Base-by-base conservation (phyloP, 176 grass and related monocot genomes). In the Otatea glauca region DNA sequence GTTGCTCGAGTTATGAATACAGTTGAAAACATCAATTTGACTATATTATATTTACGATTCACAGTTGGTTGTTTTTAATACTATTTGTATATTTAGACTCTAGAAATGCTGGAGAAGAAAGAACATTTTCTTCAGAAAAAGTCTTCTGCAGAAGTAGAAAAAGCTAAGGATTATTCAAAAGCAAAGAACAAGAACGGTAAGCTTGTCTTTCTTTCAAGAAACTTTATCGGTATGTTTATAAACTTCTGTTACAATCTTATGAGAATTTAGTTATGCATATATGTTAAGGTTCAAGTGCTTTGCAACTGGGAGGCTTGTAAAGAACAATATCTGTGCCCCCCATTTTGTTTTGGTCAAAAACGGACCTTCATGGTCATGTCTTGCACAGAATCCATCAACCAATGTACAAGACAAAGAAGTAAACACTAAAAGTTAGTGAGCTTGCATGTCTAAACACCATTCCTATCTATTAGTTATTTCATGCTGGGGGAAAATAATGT, bases 31-130 rank as follows among this genome's bases (percentile, higher is more conserved):
- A 16, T 70, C 72, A 38, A 61, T 81, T 72, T 87, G 62, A 21
- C 3, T 87, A 79, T 56, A 49, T 24, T 74, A 86, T 23, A 47
- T 73, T 56, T 74, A 21, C 18, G 9, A 53, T 83, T 60, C 5
- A 9, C 13, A 60, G 1, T 56, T 11, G 7, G 21, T 10, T 51
- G 8, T 29, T 59, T 70, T 68, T 56, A 73, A 8, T 39, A 47
- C 20, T 21, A 39, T 68, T 15, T 35, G 0, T 18, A 55, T 38
- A 8, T 70, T 1, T 53, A 95, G 93, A 87, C 83, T 24, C 86
- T 93, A 67, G 86, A 95, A 76, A 91, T 87, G 83, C 67, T 93
- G 72, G 93, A 91, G 88, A 95, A 84, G 86, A 91, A 90, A 82
- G 88, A 93, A 51, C 21, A 70, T 42, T 85, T 88, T 43, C 93